These are phyloP conservation scores for Suillus alpinus DNA, from an alignment of 768 basidiomycete genomes.

Conservation along the genomic window DNA sequence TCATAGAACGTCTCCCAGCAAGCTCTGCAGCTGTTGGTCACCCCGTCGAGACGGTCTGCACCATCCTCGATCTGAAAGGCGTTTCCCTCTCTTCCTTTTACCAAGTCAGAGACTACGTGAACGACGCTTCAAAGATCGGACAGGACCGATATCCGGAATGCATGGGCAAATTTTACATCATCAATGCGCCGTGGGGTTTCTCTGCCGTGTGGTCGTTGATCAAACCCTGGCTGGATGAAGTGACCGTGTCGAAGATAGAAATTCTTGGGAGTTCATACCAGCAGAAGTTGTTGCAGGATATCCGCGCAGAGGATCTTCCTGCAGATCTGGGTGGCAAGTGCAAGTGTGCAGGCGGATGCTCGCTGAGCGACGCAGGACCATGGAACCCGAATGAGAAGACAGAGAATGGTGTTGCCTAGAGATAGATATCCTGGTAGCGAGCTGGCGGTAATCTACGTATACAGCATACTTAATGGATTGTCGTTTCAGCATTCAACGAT, in stretches of 20 bases:
- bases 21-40: conserved; percentile 71
- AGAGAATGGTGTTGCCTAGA: conserved; percentile 23
- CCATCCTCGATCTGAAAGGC: conserved; percentile 86
- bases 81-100: conserved; percentile 78
- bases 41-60: conserved; percentile 95
- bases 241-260: conserved; percentile 92
- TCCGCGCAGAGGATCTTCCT: conserved; percentile 81
- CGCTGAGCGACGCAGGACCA: conserved; percentile 85
- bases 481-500: conserved; percentile 17
- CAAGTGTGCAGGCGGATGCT: conserved; percentile 76
- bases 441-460: conserved; percentile 25
- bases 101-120: conserved; percentile 90
- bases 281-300: conserved; percentile 75
- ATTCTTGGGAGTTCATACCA: conserved; percentile 77
- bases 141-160: conserved; percentile 91
- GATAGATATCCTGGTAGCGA: background rate
- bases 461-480: conserved; percentile 25
- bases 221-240: conserved; percentile 93
- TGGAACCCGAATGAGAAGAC: conserved; percentile 55
- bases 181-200: conserved; percentile 96
- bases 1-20: conserved; percentile 76
- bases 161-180: conserved; percentile 99
- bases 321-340: conserved; percentile 83
- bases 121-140: conserved; percentile 69
- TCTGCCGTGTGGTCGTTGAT: conserved; percentile 83